Evolutionary conservation across 257 asterid genomes (phyloP).

Genomic region (Solanum bukasovii): DNA sequence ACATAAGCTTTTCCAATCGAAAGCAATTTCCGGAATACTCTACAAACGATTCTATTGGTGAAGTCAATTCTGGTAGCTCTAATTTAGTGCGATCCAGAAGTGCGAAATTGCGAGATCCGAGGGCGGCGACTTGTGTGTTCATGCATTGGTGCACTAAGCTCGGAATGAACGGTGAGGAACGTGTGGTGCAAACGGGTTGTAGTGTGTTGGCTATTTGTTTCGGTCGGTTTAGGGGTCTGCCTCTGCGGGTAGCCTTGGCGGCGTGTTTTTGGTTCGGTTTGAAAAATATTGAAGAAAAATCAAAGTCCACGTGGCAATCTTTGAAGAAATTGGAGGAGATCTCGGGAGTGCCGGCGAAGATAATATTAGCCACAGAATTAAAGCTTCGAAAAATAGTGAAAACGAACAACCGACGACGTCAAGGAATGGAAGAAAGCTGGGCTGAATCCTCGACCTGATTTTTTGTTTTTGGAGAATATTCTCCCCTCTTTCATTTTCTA

Average conservation of each 20-base stretch:
- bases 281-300: conserved; percentile 7
- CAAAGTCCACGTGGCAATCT: conserved; percentile 5
- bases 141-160: conserved; percentile 37
- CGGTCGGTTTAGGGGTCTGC: conserved; percentile 23
- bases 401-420: conserved; percentile 11
- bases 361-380: conserved; percentile 31
- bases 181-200: conserved; percentile 10
- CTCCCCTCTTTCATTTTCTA: neutral
- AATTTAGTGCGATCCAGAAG: neutral
- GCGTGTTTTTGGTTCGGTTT: conserved; percentile 57
- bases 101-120: neutral
- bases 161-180: conserved; percentile 18
- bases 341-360: conserved; percentile 50
- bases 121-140: conserved; percentile 26
- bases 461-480: neutral
- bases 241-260: conserved; percentile 40
- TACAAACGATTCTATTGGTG: neutral
- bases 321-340: conserved; percentile 36
- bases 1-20: neutral
- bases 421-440: conserved; percentile 45
- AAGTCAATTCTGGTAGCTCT: neutral
- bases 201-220: conserved; percentile 21
- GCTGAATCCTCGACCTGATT: conserved; percentile 31
- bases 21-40: neutral
- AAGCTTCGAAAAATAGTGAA: conserved; percentile 20